phyloP scores from a whole-genome alignment of 2,329 filamentous ascomycete genomes.

The Colletotrichum sp. region DNA sequence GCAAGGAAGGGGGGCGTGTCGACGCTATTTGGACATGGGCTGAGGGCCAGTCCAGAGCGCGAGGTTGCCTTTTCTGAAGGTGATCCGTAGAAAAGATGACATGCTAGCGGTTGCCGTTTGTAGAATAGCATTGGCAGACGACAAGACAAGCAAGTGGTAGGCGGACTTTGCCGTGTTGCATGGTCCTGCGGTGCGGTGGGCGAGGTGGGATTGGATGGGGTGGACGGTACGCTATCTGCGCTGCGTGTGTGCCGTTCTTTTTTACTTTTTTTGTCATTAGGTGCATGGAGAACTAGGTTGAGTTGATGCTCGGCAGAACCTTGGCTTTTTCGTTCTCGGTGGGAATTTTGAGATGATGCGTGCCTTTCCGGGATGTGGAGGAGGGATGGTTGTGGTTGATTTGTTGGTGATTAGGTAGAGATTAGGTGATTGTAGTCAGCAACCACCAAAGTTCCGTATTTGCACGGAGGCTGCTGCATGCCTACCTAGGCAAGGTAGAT shows the following conservation, averaged over 20 bases:
- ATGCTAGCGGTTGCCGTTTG: neutral
- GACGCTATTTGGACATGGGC: neutral
- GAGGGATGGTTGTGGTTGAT: neutral
- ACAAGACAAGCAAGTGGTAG: neutral
- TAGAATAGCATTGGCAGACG: neutral
- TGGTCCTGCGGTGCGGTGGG: neutral
- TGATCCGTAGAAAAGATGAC: neutral
- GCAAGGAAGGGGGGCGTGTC: neutral
- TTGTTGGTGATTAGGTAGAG: conserved; percentile 1
- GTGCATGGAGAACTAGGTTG: neutral
- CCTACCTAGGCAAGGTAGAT: neutral
- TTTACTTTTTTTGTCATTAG: neutral
- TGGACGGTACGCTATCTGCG: neutral
- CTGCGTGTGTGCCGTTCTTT: neutral
- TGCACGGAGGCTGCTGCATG: neutral
- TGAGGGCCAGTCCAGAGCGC: neutral
- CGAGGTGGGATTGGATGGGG: neutral
- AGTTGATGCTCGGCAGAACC: neutral
- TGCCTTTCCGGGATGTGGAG: neutral
- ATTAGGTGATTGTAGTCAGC: neutral
- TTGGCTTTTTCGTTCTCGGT: neutral
- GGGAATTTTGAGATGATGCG: neutral
- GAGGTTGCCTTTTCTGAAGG: neutral
- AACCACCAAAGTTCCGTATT: neutral
- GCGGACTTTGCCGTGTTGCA: neutral